A percentile compares a stretch with the other conserved stretches of the same genome.
Conservation (phyloP, 495 filamentous ascomycete genomes). For the Penicillium fimorum region DNA sequence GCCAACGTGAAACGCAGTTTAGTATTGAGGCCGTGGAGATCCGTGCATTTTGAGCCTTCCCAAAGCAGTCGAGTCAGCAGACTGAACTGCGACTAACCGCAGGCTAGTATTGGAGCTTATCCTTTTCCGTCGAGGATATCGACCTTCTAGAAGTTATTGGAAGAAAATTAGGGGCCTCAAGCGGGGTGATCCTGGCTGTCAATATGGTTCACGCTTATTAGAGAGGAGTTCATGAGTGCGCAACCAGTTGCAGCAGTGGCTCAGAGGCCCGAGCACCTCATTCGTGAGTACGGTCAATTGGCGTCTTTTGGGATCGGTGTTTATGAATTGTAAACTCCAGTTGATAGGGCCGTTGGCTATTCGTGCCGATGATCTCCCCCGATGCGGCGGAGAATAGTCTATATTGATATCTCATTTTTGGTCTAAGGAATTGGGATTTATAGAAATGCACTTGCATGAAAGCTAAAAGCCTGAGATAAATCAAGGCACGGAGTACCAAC, state of each 20-base stretch:
- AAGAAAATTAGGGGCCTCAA: background rate
- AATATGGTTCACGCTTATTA: conserved; percentile 10
- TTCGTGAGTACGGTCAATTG: background rate
- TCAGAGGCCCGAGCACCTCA: background rate
- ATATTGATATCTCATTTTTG: background rate
- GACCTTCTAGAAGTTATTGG: conserved; percentile 16
- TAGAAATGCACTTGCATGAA: background rate
- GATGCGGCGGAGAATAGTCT: background rate
- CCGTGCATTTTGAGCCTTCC: background rate
- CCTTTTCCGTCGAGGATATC: background rate
- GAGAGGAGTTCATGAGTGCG: background rate
- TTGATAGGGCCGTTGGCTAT: background rate
- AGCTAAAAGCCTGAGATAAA: background rate
- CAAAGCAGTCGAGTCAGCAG: conserved; percentile 15
- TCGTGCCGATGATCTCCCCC: background rate
- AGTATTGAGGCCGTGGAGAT: conserved; percentile 14
- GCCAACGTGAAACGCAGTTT: conserved; percentile 12
- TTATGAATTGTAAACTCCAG: background rate
- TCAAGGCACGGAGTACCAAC: background rate
- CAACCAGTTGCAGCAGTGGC: background rate
- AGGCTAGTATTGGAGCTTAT: background rate
- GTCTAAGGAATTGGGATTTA: background rate
- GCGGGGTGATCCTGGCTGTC: conserved; percentile 15
- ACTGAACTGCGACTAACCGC: background rate
- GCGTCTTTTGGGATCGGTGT: no score